Conservation (phyloP, 2,329 filamentous ascomycete genomes). For the Botrytis paeoniae region DNA sequence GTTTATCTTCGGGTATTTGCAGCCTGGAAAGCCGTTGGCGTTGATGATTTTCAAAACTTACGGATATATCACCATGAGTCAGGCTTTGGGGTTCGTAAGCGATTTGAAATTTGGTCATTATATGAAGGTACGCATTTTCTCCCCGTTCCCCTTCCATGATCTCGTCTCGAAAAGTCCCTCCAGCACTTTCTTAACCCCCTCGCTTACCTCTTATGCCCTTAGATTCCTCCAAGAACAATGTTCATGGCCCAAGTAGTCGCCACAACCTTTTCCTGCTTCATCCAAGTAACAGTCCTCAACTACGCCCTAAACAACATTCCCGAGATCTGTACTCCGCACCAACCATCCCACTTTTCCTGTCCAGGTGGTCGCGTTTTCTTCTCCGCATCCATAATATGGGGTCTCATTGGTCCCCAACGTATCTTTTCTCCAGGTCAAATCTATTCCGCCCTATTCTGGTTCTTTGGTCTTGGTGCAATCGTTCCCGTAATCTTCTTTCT, state of each 20-base stretch:
- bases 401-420: conserved; percentile 63
- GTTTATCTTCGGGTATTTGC: conserved; percentile 70
- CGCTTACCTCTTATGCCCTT: conserved; percentile 19
- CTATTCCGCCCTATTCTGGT: conserved; percentile 36
- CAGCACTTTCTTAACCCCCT: not conserved
- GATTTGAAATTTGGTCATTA: conserved; percentile 52
- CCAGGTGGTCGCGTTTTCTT: conserved; percentile 55
- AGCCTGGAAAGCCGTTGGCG: conserved; percentile 65
- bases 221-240: conserved; percentile 30
- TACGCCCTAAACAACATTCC: conserved; percentile 59
- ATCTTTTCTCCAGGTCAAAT: conserved; percentile 34
- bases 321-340: conserved; percentile 57
- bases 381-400: conserved; percentile 72
- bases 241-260: conserved; percentile 56
- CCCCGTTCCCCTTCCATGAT: not conserved
- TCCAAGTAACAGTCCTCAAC: conserved; percentile 63
- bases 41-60: conserved; percentile 80
- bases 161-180: too few species aligned
- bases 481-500: conserved; percentile 30
- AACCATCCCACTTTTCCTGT: conserved; percentile 55
- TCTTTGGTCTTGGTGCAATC: conserved; percentile 35
- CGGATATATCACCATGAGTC: conserved; percentile 66
- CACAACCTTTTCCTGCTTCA: conserved; percentile 56
- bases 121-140: conserved; percentile 42
- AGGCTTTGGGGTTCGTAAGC: conserved; percentile 46